phyloP scores from a whole-genome alignment of 2,329 filamentous ascomycete species.

The Penicillium italicum region DNA sequence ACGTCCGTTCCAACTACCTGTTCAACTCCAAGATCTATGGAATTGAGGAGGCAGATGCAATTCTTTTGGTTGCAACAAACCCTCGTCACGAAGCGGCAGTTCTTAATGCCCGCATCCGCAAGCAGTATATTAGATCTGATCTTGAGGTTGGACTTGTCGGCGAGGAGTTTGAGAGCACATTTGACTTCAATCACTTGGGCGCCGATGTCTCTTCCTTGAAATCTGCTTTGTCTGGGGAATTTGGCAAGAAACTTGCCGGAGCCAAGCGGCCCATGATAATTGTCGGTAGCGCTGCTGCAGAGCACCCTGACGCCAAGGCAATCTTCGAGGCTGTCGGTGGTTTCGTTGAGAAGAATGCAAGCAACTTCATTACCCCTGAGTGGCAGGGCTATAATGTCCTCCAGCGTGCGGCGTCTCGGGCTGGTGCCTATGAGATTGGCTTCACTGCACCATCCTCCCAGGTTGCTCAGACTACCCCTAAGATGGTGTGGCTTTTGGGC shows the following conservation, averaged over 20 bases:
- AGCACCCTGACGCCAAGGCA: constrained; percentile 85
- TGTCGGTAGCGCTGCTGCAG: constrained; percentile 84
- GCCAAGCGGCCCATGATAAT: constrained; percentile 97
- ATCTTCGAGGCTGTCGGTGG: constrained; percentile 86
- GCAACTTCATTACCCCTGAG: constrained; percentile 80
- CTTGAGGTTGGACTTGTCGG: constrained; percentile 89
- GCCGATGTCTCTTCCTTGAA: constrained; percentile 75
- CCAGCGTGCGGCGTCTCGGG: constrained; percentile 86
- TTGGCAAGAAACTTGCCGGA: constrained; percentile 84
- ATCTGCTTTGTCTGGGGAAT: constrained; percentile 75
- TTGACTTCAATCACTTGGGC: constrained; percentile 90
- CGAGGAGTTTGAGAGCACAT: constrained; percentile 87
- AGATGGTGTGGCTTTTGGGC: constrained; percentile 94
- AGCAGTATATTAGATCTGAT: constrained; percentile 95
- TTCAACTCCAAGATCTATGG: constrained; percentile 96
- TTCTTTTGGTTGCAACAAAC: constrained; percentile 92
- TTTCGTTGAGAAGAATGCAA: constrained; percentile 90
- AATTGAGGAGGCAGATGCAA: constrained; percentile 87
- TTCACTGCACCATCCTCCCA: constrained; percentile 81
- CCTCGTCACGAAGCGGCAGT: constrained; percentile 92
- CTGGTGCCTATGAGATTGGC: constrained; percentile 91
- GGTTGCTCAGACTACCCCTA: constrained; percentile 80
- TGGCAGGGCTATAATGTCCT: constrained; percentile 99
- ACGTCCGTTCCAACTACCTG: constrained; percentile 88
- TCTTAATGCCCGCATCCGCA: constrained; percentile 92